Percentiles rank a stretch among this genome's conserved stretches.
phyloP scores from a whole-genome alignment of 148 eudicot species.

The Persicaria maculosa region DNA sequence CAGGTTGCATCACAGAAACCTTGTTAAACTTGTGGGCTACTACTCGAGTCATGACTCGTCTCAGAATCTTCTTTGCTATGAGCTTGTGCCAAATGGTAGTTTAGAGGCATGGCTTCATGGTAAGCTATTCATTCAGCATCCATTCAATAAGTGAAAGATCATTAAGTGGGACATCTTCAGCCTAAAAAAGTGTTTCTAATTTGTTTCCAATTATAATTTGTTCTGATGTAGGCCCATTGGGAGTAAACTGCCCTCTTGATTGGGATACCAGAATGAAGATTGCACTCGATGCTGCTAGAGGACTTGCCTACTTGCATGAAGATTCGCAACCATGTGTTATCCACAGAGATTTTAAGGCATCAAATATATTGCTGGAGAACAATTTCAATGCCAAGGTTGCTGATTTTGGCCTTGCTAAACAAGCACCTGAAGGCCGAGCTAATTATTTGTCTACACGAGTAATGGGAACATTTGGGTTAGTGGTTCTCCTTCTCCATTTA shows the following conservation, averaged over 20 bases:
- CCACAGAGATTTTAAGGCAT: constrained; percentile 93
- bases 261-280: constrained; percentile 96
- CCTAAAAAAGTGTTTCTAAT: not conserved
- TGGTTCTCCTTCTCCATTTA: not conserved
- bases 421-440: constrained; percentile 83
- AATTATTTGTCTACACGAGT: constrained; percentile 86
- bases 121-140: constrained; percentile 23
- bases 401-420: constrained; percentile 96
- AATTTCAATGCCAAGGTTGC: constrained; percentile 90
- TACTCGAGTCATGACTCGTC: constrained; percentile 71
- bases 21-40: constrained; percentile 93
- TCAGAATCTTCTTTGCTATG: constrained; percentile 86
- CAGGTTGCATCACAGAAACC: constrained; percentile 93
- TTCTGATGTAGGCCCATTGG: constrained; percentile 58
- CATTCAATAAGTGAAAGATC: not conserved
- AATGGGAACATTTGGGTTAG: constrained; percentile 99
- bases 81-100: constrained; percentile 96
- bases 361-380: constrained; percentile 86
- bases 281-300: constrained; percentile 97
- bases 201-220: not conserved
- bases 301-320: constrained; percentile 94
- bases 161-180: not conserved
- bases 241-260: constrained; percentile 82
- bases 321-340: constrained; percentile 96
- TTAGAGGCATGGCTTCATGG: constrained; percentile 97